These are phyloP conservation scores for Aspergillus novoparasiticus DNA, from an alignment of 2,329 filamentous ascomycete species.

Conservation along the genomic window DNA sequence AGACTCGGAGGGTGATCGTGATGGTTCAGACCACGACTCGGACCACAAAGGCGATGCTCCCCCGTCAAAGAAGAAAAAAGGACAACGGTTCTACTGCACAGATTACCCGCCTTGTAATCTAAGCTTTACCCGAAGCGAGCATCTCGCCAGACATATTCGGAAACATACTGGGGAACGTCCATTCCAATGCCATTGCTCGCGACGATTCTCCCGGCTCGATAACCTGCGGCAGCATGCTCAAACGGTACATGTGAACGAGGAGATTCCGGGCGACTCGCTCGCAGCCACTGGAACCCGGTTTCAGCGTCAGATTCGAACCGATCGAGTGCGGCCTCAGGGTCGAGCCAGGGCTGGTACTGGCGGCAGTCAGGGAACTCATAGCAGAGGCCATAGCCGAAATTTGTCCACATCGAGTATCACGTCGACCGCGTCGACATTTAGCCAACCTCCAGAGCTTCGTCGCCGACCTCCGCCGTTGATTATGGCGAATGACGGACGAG, in stretches of 20 bases:
- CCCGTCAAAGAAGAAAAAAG: constrained; percentile 91
- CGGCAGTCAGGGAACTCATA: constrained; percentile 70
- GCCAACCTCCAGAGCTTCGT: constrained; percentile 63
- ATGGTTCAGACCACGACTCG: constrained; percentile 65
- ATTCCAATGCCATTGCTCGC: constrained; percentile 92
- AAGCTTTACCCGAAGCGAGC: constrained; percentile 94
- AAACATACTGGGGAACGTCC: constrained; percentile 98
- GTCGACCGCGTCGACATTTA: constrained; percentile 71
- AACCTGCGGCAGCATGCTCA: constrained; percentile 96
- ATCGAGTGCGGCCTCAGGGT: constrained; percentile 74
- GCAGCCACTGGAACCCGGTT: constrained; percentile 91
- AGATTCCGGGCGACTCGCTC: constrained; percentile 90
- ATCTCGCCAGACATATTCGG: constrained; percentile 92
- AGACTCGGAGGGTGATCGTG: constrained; percentile 70
- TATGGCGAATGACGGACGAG: constrained; percentile 69
- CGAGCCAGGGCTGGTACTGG: constrained; percentile 77
- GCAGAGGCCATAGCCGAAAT: constrained; percentile 79
- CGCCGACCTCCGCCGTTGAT: constrained; percentile 79
- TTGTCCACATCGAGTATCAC: constrained; percentile 85
- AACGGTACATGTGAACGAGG: constrained; percentile 96
- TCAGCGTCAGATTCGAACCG: constrained; percentile 87
- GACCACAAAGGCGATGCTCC: constrained; percentile 64
- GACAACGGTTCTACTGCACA: constrained; percentile 93
- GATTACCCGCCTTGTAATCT: constrained; percentile 92
- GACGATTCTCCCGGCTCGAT: constrained; percentile 89